Evolutionary conservation across 306 rosid genomes (phyloP), one percentile per base, ranked within the genome.

Genomic region (Medicago ruthenica): DNA sequence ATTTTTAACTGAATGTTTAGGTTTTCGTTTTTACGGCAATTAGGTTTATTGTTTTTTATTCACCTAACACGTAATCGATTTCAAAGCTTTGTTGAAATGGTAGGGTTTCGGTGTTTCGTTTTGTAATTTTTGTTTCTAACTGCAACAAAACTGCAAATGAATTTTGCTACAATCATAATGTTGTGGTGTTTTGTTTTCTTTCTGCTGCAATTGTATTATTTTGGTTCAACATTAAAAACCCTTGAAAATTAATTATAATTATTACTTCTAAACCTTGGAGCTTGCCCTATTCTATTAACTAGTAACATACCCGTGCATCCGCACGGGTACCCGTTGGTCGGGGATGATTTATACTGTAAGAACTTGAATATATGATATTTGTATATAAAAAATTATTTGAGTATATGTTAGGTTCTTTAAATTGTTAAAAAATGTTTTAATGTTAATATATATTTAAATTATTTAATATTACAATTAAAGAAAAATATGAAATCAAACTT

Each of bases 81-180:
- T 66, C 64, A 45, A 20, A 27, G 15, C 68, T 63, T 2, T 71
- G 27, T 40, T 63, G 47, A n/a, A 8, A 48, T 37, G 13, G 10
- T 22, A 31, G 64, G 44, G 62, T 13, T 51, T 50, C 10, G 5
- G 18, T 51, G 21, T 71, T 63, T 71, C 16, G 12, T 24, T 24
- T 24, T 24, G 27, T 71, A 15, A 7, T 14, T 60, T 70, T 13
- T 13, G 8, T 36, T 60, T 36, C 1, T 45, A 4, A 6, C 20
- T 41, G 40, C 40, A 9, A 10, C 20, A n/a, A 16, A 76, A 68
- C 61, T 59, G 62, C 70, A 13, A 68, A 57, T 60, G 53, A 53
- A 53, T 18, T 9, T 53, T 17, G 21, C 11, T 53, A 17, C 22
- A 8, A 53, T 5, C 18, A 53, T 53, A 6, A 1, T 53, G 21